Evolutionary conservation across 768 basidiomycete species (phyloP).

Genomic region (Hygrocybe coccinea): DNA sequence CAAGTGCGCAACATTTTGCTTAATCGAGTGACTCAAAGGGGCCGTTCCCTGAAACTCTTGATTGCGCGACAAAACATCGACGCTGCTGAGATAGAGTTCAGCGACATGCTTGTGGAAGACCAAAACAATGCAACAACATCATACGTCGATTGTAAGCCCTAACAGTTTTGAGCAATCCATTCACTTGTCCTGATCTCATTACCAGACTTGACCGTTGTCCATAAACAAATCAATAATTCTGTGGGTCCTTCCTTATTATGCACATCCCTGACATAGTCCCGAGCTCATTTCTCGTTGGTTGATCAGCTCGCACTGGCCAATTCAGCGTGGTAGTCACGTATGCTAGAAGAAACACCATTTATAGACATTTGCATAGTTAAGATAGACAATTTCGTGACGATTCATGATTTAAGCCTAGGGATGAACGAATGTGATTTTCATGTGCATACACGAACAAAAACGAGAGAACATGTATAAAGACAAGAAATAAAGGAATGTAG

Average conservation of each 20-base stretch:
- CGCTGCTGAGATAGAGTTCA: slow-evolving; percentile 89
- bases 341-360: background rate
- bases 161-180: background rate
- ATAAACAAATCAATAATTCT: slow-evolving; percentile 45
- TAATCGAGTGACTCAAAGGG: slow-evolving; percentile 53
- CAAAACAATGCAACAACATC: slow-evolving; percentile 93
- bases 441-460: background rate
- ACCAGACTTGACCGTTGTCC: slow-evolving; percentile 45
- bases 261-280: slow-evolving; percentile 26
- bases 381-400: background rate
- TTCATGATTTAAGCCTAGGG: background rate
- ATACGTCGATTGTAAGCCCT: slow-evolving; percentile 74
- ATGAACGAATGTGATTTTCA: background rate
- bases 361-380: background rate
- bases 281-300: slow-evolving; percentile 38
- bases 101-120: slow-evolving; percentile 96
- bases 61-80: slow-evolving; percentile 92
- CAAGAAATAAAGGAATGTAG: background rate
- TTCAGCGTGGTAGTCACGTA: background rate
- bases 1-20: slow-evolving; percentile 87
- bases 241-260: slow-evolving; percentile 31
- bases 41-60: slow-evolving; percentile 51
- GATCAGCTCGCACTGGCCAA: background rate
- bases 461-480: background rate
- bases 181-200: slow-evolving; percentile 7